Evolutionary conservation across 2,329 filamentous ascomycete genomes (phyloP), one percentile per base, ranked within the genome.

Genomic region (Ceratocystis alfenasii): DNA sequence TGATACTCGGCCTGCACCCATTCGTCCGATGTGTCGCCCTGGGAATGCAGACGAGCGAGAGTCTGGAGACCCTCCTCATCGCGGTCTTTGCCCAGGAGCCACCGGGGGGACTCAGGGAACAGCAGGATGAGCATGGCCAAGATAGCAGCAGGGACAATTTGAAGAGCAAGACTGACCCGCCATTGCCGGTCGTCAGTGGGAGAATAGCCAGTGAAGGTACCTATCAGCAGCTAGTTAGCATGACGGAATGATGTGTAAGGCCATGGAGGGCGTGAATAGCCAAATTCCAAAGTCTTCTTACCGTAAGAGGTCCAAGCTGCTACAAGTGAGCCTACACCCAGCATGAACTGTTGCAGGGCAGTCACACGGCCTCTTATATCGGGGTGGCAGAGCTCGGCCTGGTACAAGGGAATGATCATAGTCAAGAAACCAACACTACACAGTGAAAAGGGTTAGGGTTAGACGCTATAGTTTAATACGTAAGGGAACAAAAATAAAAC

Each of bases 341-440:
- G 74, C 88, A 92, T 92, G 72, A 92, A 91, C 71, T 92, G 89
- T 73, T 92, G 89, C 2, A 93, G 78, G 36, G 84, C 82, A 0
- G 88, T 91, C 41, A 94, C 81, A 69, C 85, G 79, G 12, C 89
- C 89, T 73, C 89, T 83, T 71, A 93, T 93, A 67, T 81, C 82
- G 1, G 89, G 89, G 72, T 93, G 89, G 2, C 87, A 85, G 28
- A 93, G 80, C 72, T 94, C 89, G 25, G 87, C 88, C 72, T 92
- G 89, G 73, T 91, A 93, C 0, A 92, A 75, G 1, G 88, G 75
- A 65, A 77, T 73, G 8, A 74, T 74, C 74, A 75, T 76, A 59
- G 72, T 71, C 65, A 77, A 67, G 67, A 76, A 74, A 64, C 78
- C 75, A 66, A 82, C 79, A 50, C 80, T 83, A 12, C 12, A 33